Conservation (phyloP, 164 flowering plant genomes). For the Piper betle region DNA sequence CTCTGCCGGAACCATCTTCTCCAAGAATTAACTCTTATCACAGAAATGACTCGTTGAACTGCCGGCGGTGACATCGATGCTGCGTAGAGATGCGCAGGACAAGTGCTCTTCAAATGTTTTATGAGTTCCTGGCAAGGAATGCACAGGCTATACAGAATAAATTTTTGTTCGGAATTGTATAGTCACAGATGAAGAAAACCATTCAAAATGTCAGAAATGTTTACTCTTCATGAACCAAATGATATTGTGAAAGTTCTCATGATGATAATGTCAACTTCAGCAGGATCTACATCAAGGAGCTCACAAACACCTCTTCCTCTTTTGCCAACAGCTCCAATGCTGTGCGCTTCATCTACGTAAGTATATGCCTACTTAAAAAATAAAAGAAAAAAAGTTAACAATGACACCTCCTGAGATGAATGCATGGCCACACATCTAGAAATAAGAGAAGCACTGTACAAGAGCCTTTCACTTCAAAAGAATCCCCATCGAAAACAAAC, state of each 20-base stretch:
- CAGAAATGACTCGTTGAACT: slow-evolving; percentile 80
- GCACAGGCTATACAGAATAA: not conserved
- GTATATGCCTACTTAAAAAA: slow-evolving; percentile 47
- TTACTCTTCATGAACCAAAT: slow-evolving; percentile 93
- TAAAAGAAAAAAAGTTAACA: no score
- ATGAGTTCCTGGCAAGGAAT: slow-evolving; percentile 55
- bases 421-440: no score
- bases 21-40: slow-evolving; percentile 86
- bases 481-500: no score
- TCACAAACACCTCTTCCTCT: slow-evolving; percentile 97
- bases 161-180: not conserved
- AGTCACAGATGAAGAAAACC: not conserved
- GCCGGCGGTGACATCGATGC: slow-evolving; percentile 90
- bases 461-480: no score
- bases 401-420: no score
- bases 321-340: slow-evolving; percentile 97
- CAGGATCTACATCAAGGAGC: slow-evolving; percentile 85
- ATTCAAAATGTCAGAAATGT: slow-evolving; percentile 77
- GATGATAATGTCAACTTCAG: slow-evolving; percentile 95
- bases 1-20: slow-evolving; percentile 93
- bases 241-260: slow-evolving; percentile 99
- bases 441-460: no score
- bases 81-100: slow-evolving; percentile 88
- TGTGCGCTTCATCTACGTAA: slow-evolving; percentile 96
- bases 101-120: slow-evolving; percentile 53